Evolutionary conservation across 129 eudicot genomes (phyloP), one percentile per base, ranked within the genome.

Genomic region (Flaveria brownii): DNA sequence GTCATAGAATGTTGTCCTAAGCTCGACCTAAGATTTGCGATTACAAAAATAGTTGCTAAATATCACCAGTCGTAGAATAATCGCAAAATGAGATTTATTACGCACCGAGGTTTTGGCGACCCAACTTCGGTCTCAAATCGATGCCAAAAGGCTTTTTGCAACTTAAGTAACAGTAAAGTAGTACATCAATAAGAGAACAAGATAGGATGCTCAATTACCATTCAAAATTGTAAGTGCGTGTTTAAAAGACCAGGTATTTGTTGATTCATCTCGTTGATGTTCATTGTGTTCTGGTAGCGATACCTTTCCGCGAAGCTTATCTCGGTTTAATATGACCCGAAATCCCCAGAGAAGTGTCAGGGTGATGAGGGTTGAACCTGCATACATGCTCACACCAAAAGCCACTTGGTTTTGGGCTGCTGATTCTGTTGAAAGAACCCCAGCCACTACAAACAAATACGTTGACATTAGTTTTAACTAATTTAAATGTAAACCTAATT

Each of bases 331-430:
- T 66, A 66, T 76, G 1, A 76, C 39, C n/a, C 18, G 67, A 51
- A 66, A 13, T 66, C 80, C 80, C 80, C 80, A 76, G 9, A 76
- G 26, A 18, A 66, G 54, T 1, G 80, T 76, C 8, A 76, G 80
- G 14, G 67, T 50, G 41, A 77, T 52, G 26, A 77, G 67, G 3
- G 74, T 77, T 25, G 74, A 66, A 13, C 80, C 74, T 7, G 80
- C 80, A 67, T 77, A 77, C 80, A 77, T 77, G 55, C 74, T 45
- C 1, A 68, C 18, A 55, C 80, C 80, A 8, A 77, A 67, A 12
- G 73, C 74, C 56, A 77, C 80, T 77, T 66, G 68, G 61, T 67
- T 51, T 66, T 67, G 74, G 42, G 80, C 80, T 12, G 50, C 80
- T 14, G 56, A 39, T 23, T 30, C 68, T 16, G 80, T 51, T 9